Conservation (phyloP, 2,329 filamentous ascomycete species). For the Aspergillus tamarii region DNA sequence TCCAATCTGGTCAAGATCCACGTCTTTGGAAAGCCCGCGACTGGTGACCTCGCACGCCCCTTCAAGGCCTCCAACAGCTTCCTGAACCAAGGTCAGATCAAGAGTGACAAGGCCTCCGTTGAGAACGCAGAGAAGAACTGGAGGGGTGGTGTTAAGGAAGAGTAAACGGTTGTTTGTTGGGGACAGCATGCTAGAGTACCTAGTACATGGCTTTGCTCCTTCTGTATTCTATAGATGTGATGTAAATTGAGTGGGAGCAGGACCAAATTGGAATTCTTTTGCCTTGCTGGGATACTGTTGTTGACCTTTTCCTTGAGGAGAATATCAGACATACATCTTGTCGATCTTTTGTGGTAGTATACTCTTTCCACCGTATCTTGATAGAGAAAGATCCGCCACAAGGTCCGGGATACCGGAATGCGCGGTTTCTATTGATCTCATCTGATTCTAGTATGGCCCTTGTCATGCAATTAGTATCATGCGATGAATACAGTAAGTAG, state of each 20-base stretch:
- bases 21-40: slow-evolving; percentile 81
- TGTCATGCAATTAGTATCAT: not conserved
- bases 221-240: slow-evolving; percentile 24
- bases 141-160: slow-evolving; percentile 55
- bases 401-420: not conserved
- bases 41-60: slow-evolving; percentile 88
- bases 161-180: slow-evolving; percentile 35
- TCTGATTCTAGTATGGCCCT: not conserved
- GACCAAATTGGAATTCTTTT: not conserved
- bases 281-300: not conserved
- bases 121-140: slow-evolving; percentile 54
- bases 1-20: slow-evolving; percentile 96
- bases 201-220: slow-evolving; percentile 9
- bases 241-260: slow-evolving; percentile 6
- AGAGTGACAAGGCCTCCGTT: slow-evolving; percentile 86
- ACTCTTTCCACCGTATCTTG: not conserved
- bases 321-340: slow-evolving; percentile 5
- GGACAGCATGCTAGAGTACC: slow-evolving; percentile 5
- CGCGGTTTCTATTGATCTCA: not conserved
- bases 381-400: not conserved
- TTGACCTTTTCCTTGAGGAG: not conserved
- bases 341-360: slow-evolving; percentile 3
- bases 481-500: not conserved
- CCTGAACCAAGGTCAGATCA: slow-evolving; percentile 72
- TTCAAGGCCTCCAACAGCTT: slow-evolving; percentile 87